Evolutionary conservation across 345 rosid species (phyloP).

Genomic region (Acer negundo): DNA sequence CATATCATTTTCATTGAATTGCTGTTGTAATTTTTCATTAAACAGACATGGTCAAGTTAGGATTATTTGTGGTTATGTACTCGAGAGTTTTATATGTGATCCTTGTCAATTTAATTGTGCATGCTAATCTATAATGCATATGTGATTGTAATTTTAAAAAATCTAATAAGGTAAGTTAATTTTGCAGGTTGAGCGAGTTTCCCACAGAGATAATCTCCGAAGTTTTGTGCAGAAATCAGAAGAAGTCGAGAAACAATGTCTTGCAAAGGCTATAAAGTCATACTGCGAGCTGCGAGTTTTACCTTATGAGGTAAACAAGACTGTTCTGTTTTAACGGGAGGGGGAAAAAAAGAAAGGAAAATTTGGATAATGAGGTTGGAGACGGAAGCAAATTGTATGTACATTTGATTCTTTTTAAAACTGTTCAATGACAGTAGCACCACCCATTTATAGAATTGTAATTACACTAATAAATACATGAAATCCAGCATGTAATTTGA

Average conservation of each 20-base stretch:
- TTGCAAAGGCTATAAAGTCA: conserved; percentile 70
- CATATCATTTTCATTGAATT: not conserved
- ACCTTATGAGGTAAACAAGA: conserved; percentile 65
- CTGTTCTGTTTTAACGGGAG: conserved; percentile 65
- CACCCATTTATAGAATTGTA: not conserved
- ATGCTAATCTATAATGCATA: not conserved
- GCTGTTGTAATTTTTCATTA: not conserved
- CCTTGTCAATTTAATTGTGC: not conserved
- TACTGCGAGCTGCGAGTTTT: conserved; percentile 88
- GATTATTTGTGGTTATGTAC: not conserved
- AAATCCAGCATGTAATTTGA: not conserved
- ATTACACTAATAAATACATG: not conserved
- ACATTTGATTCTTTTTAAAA: not conserved
- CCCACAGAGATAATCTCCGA: conserved; percentile 79
- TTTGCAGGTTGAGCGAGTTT: conserved; percentile 91
- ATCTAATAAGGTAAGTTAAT: not conserved
- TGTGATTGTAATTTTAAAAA: conserved; percentile 3
- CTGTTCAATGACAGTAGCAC: not conserved
- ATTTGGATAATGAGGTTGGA: conserved; percentile 13
- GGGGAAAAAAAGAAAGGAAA: not conserved
- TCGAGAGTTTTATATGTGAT: not conserved
- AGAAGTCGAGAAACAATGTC: conserved; percentile 91
- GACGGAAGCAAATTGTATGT: not conserved
- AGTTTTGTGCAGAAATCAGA: conserved; percentile 90
- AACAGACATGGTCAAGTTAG: not conserved